Evolutionary conservation across 2,329 filamentous ascomycete species (phyloP).

Genomic region (Colletotrichum caudatum): DNA sequence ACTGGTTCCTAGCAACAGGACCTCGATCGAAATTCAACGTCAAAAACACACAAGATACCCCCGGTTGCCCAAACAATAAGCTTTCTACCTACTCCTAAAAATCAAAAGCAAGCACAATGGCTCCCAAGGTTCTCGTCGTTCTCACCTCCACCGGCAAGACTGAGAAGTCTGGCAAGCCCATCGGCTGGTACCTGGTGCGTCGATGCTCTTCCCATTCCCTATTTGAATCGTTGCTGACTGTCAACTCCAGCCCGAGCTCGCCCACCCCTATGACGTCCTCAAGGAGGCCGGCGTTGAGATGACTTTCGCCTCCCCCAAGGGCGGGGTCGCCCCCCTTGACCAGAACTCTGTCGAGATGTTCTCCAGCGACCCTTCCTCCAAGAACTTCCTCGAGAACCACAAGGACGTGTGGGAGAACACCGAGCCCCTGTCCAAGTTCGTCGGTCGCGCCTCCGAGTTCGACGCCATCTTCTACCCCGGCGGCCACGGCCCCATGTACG

Average conservation of each 20-base stretch:
- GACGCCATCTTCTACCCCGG: slow-evolving; percentile 71
- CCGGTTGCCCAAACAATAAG: not conserved
- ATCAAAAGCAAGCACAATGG: slow-evolving; percentile 26
- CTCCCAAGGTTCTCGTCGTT: slow-evolving; percentile 75
- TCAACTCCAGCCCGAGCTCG: slow-evolving; percentile 66
- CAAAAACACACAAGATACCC: slow-evolving; percentile 31
- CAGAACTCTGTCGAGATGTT: slow-evolving; percentile 67
- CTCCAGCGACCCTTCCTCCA: slow-evolving; percentile 64
- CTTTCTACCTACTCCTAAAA: not conserved
- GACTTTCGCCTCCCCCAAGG: slow-evolving; percentile 71
- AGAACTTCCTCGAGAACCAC: slow-evolving; percentile 68
- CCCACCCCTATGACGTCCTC: slow-evolving; percentile 73
- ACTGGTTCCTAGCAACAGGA: not conserved
- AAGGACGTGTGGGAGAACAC: slow-evolving; percentile 74
- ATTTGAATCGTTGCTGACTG: not conserved
- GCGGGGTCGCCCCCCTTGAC: slow-evolving; percentile 72
- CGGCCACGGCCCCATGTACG: slow-evolving; percentile 75
- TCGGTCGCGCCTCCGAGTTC: slow-evolving; percentile 69
- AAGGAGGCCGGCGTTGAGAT: slow-evolving; percentile 63
- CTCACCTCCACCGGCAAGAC: slow-evolving; percentile 72
- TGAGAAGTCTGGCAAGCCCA: slow-evolving; percentile 63
- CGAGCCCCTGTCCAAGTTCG: slow-evolving; percentile 65
- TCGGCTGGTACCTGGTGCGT: slow-evolving; percentile 77
- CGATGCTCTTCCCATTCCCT: not conserved
- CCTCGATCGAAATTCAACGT: not conserved